Percentiles rank a stretch among this genome's conserved stretches.
Evolutionary conservation across 2,329 filamentous ascomycete species (phyloP).

Genomic region (Albophoma yamanashiensis): DNA sequence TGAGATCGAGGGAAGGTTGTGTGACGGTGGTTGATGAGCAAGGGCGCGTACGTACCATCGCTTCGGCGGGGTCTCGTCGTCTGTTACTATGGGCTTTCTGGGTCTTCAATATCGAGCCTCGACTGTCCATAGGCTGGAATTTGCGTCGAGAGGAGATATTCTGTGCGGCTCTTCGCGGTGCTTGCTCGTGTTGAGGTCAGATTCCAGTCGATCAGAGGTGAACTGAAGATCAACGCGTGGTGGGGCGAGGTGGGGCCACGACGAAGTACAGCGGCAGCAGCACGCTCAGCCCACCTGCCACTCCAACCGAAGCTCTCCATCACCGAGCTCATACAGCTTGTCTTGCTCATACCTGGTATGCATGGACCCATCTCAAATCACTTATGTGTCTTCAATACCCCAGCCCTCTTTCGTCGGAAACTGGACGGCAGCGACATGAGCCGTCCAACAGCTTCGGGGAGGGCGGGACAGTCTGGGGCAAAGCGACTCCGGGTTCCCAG

Average conservation of each 20-base stretch:
- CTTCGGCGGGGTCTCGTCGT: background rate
- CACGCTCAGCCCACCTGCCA: background rate
- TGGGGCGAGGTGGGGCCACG: background rate
- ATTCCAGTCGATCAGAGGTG: background rate
- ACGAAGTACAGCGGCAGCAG: background rate
- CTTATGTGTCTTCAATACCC: too few relatives aligned
- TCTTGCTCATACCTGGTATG: too few relatives aligned
- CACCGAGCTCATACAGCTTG: too few relatives aligned
- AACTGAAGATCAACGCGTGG: background rate
- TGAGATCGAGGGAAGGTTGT: background rate
- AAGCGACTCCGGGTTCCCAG: slow-evolving; percentile 31
- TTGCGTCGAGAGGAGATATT: background rate
- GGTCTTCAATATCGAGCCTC: too few relatives aligned
- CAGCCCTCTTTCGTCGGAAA: background rate
- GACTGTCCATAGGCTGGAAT: background rate
- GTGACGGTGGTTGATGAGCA: background rate
- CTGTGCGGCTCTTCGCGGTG: background rate
- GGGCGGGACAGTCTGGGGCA: background rate
- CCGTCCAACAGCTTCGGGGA: background rate
- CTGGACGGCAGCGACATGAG: background rate
- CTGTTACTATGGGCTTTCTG: background rate
- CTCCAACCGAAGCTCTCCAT: background rate
- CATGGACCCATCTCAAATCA: too few relatives aligned
- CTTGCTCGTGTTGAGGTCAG: background rate
- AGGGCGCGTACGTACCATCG: background rate